Base-by-base conservation (phyloP, 1,139 yeast genomes). In the Lodderomyces beijingensis region DNA sequence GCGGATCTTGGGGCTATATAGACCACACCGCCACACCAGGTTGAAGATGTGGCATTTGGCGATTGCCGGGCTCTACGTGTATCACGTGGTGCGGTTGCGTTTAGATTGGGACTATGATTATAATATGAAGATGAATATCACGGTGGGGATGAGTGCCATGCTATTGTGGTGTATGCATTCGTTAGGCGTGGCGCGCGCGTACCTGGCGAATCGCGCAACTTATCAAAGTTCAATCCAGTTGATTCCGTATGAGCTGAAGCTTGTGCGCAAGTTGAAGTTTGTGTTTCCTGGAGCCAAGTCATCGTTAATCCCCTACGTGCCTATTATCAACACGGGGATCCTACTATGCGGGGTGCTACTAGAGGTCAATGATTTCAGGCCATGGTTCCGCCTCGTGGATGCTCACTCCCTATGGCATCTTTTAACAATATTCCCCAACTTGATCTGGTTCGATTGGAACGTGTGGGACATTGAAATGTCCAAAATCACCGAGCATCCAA, bases 361-460 rank as follows among this genome's bases (percentile, higher is more conserved):
- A 28, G 74, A 68, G 37, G 36, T 65, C 12, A 45, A 50, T 25
- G 74, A 68, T 36, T 66, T 65, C 36, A 50, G 50, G 11, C 74
- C 74, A 1, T 34, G 53, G 35, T 38, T 26, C 13, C 47, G 57
- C 28, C 42, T 67, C 16, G 36, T 68, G 1, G 74, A 68, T 42
- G 68, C 69, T 8, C 74, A 68, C 47, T 46, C 67, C 7, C 37
- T 68, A 9, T 68, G 74, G 74, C 74, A 68, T 40, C 48, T 66
- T 17, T 50, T 62, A 25, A 68, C 74, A 3, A 59, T 67, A 2
- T 51, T 64, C 33, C 74, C 74, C 1, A 59, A 67, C 12, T 41
- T 65, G 5, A 46, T 68, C 6, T 68, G 74, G 74, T 66, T 54
- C 41, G 73, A 67, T 40, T 68, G 74, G 74, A 65, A 64, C 39